These are phyloP conservation scores for Boletus pseudo-olivaceus DNA, from an alignment of 768 basidiomycete species.

Conservation along the genomic window DNA sequence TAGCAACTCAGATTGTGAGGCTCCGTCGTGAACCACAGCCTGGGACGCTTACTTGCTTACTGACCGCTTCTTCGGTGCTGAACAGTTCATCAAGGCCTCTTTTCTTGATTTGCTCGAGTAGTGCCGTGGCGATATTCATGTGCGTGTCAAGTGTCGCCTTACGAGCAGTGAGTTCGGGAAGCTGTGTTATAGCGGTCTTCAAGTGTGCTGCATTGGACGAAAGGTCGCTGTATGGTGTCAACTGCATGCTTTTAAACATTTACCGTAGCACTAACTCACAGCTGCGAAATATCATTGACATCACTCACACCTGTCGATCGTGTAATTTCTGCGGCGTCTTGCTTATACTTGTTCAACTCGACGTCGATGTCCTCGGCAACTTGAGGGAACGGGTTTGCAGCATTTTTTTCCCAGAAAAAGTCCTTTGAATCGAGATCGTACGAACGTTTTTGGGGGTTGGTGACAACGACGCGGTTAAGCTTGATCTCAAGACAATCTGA, in stretches of 20 bases:
- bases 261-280: conserved; percentile 49
- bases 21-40: background rate
- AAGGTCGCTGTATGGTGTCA: conserved; percentile 55
- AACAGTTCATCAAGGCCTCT: conserved; percentile 96
- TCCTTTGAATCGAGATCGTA: conserved; percentile 98
- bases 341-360: conserved; percentile 89
- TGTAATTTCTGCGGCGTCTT: conserved; percentile 96
- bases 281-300: conserved; percentile 89
- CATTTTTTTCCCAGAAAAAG: conserved; percentile 98
- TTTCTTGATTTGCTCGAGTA: conserved; percentile 93
- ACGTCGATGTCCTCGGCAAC: conserved; percentile 96
- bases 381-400: conserved; percentile 94
- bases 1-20: conserved; percentile 28
- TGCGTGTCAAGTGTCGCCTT: conserved; percentile 97
- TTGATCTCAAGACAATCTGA: conserved; percentile 98
- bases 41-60: conserved; percentile 61
- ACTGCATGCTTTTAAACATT: background rate
- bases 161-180: conserved; percentile 94
- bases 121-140: conserved; percentile 97
- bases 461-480: conserved; percentile 88
- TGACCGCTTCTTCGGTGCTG: conserved; percentile 88
- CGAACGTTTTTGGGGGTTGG: conserved; percentile 67
- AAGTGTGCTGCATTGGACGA: conserved; percentile 91
- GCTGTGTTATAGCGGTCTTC: conserved; percentile 94
- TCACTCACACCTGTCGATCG: conserved; percentile 94